These are phyloP conservation scores for Penicillium canariense DNA, from an alignment of 495 filamentous ascomycete species.

Conservation along the genomic window DNA sequence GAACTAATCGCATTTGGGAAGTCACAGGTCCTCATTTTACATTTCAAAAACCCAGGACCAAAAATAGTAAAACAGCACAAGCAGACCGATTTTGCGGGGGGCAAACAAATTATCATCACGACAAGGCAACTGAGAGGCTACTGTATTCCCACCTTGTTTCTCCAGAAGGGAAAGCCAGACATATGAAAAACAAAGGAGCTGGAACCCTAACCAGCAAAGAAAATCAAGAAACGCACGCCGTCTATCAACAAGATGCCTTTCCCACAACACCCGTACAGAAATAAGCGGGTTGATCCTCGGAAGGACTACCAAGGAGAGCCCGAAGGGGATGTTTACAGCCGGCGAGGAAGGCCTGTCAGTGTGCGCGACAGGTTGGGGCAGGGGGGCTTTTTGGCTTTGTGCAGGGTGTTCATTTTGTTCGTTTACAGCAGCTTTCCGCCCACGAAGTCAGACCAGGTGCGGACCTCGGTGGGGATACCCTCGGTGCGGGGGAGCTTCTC, in stretches of 20 bases:
- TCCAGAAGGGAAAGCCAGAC: conserved; percentile 16
- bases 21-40: conserved; percentile 27
- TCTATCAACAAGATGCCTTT: conserved; percentile 38
- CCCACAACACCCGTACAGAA: conserved; percentile 27
- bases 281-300: neutral
- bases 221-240: conserved; percentile 21
- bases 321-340: neutral
- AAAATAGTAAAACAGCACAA: conserved; percentile 9
- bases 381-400: conserved; percentile 23
- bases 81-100: conserved; percentile 18
- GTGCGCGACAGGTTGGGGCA: conserved; percentile 3
- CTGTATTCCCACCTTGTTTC: conserved; percentile 21
- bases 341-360: neutral
- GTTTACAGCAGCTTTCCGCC: conserved; percentile 84
- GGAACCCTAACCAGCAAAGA: neutral
- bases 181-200: conserved; percentile 13
- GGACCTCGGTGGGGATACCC: conserved; percentile 86
- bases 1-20: too few species aligned
- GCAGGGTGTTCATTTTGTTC: conserved; percentile 9
- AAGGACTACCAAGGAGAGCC: neutral
- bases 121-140: conserved; percentile 4
- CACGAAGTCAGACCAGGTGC: conserved; percentile 91
- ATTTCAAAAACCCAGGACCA: conserved; percentile 12
- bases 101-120: conserved; percentile 9
- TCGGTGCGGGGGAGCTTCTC: conserved; percentile 82